Evolutionary conservation across 1,284 basidiomycete genomes (phyloP), one percentile per base, ranked within the genome.

Genomic region (Quambalaria eucalypti): DNA sequence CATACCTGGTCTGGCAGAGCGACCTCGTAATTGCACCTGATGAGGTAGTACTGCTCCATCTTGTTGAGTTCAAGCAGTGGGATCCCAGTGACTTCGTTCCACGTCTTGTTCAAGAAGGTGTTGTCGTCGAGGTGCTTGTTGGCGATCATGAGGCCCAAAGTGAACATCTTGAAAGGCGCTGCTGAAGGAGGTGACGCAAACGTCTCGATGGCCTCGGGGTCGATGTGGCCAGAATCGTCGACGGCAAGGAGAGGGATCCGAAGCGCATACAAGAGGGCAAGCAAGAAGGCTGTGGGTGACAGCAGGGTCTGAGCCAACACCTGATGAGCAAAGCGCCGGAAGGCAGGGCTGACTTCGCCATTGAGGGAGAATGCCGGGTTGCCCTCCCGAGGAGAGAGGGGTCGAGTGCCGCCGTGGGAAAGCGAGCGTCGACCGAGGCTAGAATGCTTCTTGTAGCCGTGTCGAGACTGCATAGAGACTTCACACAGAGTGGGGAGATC

Each of bases 71-170:
- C 73, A 25, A 54, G 47, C 0, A 74, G 56, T 19, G 73, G 70
- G 19, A 74, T 74, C 7, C 73, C 71, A 0, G 71, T 74, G n/a
- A 74, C 71, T 48, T 74, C 73, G 53, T 68, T 64, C 73, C 73
- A 74, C 4, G 73, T 74, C 61, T 71, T 72, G 62, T 73, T 73
- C 51, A 71, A 60, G 57, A 74, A 74, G 2, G 73, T 74, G 59
- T 74, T 72, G 59, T 74, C 73, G 48, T 74, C 73, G n/a, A 74
- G 48, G 48, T 72, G 69, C 61, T 74, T 74, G 62, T 73, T 74
- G 50, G 71, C 68, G n/a, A 74, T 68, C 73, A 74, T 74, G 57
- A 68, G 61, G 49, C 73, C 69, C 16, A 61, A 48, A 1, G 69
- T 69, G 39, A 74, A 65, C 14, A 74, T 58, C 62, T 74, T 74